Percentiles rank a stretch among this genome's conserved stretches.
These are phyloP conservation scores for Daldinia eschscholtzii DNA, from an alignment of 2,329 filamentous ascomycete species.

Conservation along the genomic window DNA sequence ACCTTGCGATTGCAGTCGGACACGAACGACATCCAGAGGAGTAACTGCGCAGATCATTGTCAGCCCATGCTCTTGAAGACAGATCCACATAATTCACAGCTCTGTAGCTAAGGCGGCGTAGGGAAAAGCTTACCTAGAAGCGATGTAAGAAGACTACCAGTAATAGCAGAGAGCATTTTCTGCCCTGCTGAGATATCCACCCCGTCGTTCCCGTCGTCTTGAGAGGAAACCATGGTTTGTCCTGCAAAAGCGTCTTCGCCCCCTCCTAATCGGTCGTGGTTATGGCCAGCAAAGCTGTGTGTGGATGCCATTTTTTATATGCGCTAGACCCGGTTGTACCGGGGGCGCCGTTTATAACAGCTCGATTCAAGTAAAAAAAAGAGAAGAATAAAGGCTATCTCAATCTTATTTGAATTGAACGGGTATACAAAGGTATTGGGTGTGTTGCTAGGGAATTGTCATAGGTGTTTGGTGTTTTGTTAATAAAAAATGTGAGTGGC, in stretches of 20 bases:
- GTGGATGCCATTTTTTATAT: conserved; percentile 43
- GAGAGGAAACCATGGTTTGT: conserved; percentile 52
- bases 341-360: conserved; percentile 44
- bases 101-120: conserved; percentile 13
- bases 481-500: background rate
- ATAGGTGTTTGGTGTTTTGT: conserved; percentile 5
- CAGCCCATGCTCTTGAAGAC: conserved; percentile 22
- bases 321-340: conserved; percentile 47
- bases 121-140: conserved; percentile 75
- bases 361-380: conserved; percentile 24
- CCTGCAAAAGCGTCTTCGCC: conserved; percentile 54
- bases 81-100: background rate
- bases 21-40: conserved; percentile 94
- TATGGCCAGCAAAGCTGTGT: conserved; percentile 51
- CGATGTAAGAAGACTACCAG: conserved; percentile 90
- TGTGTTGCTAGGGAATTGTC: conserved; percentile 4
- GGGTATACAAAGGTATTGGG: conserved; percentile 4
- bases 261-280: conserved; percentile 55
- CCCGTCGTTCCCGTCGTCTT: conserved; percentile 58
- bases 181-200: conserved; percentile 83
- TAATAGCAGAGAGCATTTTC: conserved; percentile 95
- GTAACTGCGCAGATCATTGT: conserved; percentile 72
- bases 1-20: conserved; percentile 88
- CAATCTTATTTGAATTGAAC: background rate
- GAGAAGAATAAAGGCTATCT: background rate